Evolutionary conservation across 176 grass and related monocot genomes (phyloP).

Genomic region (Luzula sylvatica): DNA sequence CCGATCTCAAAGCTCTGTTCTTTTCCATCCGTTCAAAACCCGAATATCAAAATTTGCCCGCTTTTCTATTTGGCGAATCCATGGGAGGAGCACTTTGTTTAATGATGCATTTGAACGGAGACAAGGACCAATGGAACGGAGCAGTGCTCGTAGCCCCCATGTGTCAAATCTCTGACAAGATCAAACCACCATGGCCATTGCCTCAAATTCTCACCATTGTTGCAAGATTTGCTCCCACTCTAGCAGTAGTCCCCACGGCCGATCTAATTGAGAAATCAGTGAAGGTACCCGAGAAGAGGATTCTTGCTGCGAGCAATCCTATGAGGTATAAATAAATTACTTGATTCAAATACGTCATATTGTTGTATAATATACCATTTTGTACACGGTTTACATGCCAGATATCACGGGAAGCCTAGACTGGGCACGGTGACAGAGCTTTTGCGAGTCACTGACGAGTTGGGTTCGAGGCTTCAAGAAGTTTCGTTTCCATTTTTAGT

Average conservation of each 20-base stretch:
- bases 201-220: conserved; percentile 59
- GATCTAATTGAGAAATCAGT: conserved; percentile 83
- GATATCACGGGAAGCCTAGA: conserved; percentile 49
- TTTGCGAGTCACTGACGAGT: conserved; percentile 59
- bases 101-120: conserved; percentile 56
- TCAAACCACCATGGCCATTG: conserved; percentile 62
- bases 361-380: too few relatives aligned
- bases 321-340: conserved; percentile 23
- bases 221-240: conserved; percentile 54
- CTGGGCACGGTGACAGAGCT: conserved; percentile 80
- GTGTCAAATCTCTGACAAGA: conserved; percentile 82
- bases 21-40: conserved; percentile 27
- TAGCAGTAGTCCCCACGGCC: conserved; percentile 73
- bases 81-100: conserved; percentile 90
- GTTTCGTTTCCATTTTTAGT: conserved; percentile 86
- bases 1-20: conserved; percentile 59
- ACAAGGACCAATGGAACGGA: conserved; percentile 45
- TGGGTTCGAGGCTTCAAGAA: conserved; percentile 40
- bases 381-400: not conserved
- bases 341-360: not conserved
- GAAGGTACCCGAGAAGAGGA: conserved; percentile 68
- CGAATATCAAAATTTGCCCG: conserved; percentile 27
- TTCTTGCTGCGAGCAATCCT: conserved; percentile 65
- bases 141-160: conserved; percentile 82
- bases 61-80: conserved; percentile 79